A percentile compares a stretch with the other conserved stretches of the same genome.
phyloP scores from a whole-genome alignment of 306 rosid genomes.

The Cicer judaicum region DNA sequence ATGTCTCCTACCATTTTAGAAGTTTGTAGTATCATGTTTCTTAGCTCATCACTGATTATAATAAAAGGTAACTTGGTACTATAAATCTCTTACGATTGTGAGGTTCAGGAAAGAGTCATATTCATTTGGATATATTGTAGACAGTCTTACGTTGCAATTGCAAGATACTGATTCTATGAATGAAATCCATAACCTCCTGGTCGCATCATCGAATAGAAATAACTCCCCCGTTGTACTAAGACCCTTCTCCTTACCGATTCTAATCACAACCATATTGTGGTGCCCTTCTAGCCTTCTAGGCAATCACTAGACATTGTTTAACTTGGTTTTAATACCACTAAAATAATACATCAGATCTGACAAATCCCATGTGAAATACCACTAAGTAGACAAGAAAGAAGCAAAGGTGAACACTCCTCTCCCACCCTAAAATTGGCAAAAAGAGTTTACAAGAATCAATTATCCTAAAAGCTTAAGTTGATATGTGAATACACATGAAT shows the following conservation, averaged over 20 bases:
- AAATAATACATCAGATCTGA: conserved; percentile 19
- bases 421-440: conserved; percentile 25
- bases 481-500: not conserved
- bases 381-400: conserved; percentile 1
- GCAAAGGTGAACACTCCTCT: conserved; percentile 19
- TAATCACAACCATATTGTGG: not conserved
- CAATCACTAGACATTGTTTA: conserved; percentile 13
- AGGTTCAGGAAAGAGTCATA: conserved; percentile 5
- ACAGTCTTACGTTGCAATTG: not conserved
- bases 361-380: not conserved
- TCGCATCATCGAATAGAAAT: not conserved
- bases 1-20: not conserved
- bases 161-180: not conserved
- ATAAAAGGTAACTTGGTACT: not conserved
- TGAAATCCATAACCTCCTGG: not conserved
- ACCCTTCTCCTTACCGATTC: not conserved
- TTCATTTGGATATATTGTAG: not conserved
- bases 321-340: conserved; percentile 7
- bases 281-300: conserved; percentile 32
- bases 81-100: not conserved
- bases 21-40: not conserved
- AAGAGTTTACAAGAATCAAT: not conserved
- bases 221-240: not conserved
- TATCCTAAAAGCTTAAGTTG: conserved; percentile 2
- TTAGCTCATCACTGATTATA: not conserved